Conservation (phyloP, 2,329 filamentous ascomycete species). For the Penicillium sp. region DNA sequence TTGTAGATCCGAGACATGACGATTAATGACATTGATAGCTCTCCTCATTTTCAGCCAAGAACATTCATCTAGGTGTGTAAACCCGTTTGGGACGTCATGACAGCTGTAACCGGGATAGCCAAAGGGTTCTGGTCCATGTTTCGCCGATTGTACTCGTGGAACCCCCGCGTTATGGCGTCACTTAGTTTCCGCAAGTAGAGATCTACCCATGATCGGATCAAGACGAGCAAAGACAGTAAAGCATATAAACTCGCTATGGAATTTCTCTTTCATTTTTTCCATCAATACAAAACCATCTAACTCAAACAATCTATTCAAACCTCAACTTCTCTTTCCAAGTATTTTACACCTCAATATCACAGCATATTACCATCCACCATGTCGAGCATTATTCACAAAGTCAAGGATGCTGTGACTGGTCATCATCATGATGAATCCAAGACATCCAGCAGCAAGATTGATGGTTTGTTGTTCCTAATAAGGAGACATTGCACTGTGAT, state of each 20-base stretch:
- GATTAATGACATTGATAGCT: constrained; percentile 16
- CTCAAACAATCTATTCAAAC: not conserved
- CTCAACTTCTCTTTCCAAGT: not conserved
- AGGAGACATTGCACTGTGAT: not conserved
- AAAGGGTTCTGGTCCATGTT: not conserved
- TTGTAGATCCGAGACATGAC: constrained; percentile 16
- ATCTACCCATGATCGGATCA: not conserved
- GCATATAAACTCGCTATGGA: constrained; percentile 8
- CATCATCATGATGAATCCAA: constrained; percentile 32
- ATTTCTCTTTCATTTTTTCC: not conserved
- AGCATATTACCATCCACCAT: constrained; percentile 33
- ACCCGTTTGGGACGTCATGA: constrained; percentile 20
- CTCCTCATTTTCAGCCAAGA: not conserved
- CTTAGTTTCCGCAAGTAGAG: not conserved
- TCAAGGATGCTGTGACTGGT: constrained; percentile 46
- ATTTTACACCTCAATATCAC: too few relatives aligned
- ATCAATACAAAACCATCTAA: not conserved
- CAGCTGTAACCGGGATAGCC: not conserved
- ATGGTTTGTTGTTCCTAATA: constrained; percentile 8
- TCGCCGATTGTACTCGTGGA: constrained; percentile 1
- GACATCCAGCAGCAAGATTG: not conserved
- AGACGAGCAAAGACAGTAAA: not conserved
- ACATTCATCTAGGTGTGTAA: not conserved
- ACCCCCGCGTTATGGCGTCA: constrained; percentile 22
- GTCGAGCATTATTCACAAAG: constrained; percentile 48